Percentiles rank a stretch among this genome's conserved stretches.
phyloP scores from a whole-genome alignment of 2,329 filamentous ascomycete genomes.

The Cordyceps fumosorosea region DNA sequence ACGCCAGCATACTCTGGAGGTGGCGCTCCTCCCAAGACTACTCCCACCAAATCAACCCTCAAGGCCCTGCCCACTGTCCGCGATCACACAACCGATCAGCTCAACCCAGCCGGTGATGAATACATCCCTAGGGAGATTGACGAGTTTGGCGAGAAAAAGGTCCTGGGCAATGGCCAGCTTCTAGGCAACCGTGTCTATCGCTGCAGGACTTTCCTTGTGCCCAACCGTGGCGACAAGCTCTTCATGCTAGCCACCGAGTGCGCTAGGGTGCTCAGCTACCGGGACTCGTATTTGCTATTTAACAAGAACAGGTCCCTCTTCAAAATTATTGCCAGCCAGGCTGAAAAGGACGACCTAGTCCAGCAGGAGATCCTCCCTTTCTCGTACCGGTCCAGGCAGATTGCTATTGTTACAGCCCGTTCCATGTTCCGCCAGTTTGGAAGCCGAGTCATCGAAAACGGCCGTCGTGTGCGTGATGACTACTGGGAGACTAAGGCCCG shows the following conservation, averaged over 20 bases:
- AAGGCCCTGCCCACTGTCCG: slow-evolving; percentile 93
- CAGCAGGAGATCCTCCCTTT: slow-evolving; percentile 93
- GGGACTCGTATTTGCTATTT: slow-evolving; percentile 96
- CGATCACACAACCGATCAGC: slow-evolving; percentile 94
- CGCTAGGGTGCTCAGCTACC: slow-evolving; percentile 84
- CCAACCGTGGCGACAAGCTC: slow-evolving; percentile 82
- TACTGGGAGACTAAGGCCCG: slow-evolving; percentile 98
- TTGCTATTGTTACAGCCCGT: slow-evolving; percentile 92
- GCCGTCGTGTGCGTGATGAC: slow-evolving; percentile 87
- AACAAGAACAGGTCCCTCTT: slow-evolving; percentile 96
- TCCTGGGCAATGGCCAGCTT: slow-evolving; percentile 73
- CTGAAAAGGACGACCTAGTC: slow-evolving; percentile 95
- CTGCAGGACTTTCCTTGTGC: slow-evolving; percentile 89
- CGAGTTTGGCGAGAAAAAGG: slow-evolving; percentile 90
- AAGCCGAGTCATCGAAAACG: slow-evolving; percentile 84
- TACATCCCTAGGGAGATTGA: slow-evolving; percentile 92
- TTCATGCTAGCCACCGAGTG: slow-evolving; percentile 99
- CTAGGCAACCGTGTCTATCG: slow-evolving; percentile 80
- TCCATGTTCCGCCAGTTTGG: slow-evolving; percentile 99
- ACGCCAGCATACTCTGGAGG: slow-evolving; percentile 28
- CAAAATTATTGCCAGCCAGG: slow-evolving; percentile 95
- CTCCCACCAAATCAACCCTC: slow-evolving; percentile 74
- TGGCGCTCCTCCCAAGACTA: slow-evolving; percentile 65
- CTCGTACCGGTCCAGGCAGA: slow-evolving; percentile 96
- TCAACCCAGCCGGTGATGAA: slow-evolving; percentile 83